Evolutionary conservation across 306 rosid genomes (phyloP), one percentile per base, ranked within the genome.

Genomic region (Sophora flavescens): DNA sequence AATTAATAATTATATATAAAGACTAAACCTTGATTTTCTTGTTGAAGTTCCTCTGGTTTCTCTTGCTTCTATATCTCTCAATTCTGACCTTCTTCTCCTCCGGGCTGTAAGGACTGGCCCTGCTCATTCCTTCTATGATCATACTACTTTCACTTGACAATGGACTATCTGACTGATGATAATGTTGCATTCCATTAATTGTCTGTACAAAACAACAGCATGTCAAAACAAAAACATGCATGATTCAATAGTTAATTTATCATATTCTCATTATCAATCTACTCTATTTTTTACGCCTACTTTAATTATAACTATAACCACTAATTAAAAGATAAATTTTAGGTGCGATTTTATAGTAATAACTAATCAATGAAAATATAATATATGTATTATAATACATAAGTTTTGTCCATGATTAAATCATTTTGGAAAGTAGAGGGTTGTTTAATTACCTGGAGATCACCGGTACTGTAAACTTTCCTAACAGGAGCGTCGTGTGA

Each of bases 81-180:
- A 96, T 96, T 83, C 93, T 87, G 38, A 84, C 88, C 41, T 84
- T 92, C 88, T 91, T 96, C 80, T 96, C 99, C 57, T 93, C 91
- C 1, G 97, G 97, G 59, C 89, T 88, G 28, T 92, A 96, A 14
- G 82, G 89, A 56, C 90, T 80, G 8, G 93, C 85, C 62, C 86
- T 89, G 86, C 61, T 86, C 97, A 96, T 96, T 14, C 88, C 93
- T 84, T 91, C 96, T 28, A 96, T 91, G 79, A 96, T 96, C 84
- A 91, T 73, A 38, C 83, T 89, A 45, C 92, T 96, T 78, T 96
- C 99, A 36, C 83, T 91, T 13, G 95, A 84, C 70, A 89, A 57
- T 30, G 89, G 44, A 44, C 86, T 91, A 38, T 88, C 96, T 67
- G 88, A 70, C 53, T 77, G 85, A 18, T 80, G 75, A 70, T 80